Base-by-base conservation (phyloP, 2,329 filamentous ascomycete species). In the Anisogramma anomala region DNA sequence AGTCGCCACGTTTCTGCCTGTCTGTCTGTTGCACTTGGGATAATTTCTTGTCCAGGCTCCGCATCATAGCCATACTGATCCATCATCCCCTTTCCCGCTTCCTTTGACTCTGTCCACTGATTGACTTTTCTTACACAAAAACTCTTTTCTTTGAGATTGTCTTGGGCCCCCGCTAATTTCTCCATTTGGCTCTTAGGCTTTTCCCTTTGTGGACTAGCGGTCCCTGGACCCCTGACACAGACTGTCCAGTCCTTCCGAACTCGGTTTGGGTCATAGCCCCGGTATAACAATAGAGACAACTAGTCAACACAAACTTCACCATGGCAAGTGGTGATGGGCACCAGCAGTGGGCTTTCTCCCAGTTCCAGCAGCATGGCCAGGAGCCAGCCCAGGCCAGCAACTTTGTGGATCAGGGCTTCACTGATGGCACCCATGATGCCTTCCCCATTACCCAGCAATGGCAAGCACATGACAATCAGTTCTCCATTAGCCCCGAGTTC, bases 291-390 rank as follows among this genome's bases (percentile, higher is more conserved):
- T 40, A 35, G 2, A 4, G 9, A 32, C 30, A 17, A 17, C 9
- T 11, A 11, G 7, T 30, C 3, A 25, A 20, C 20, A 25, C 28
- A 14, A 35, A 18, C 14, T 3, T 8, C 6, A 31, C n/a, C 17
- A 47, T 41, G 41, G 38, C 42, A 36, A 47, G 34, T 44, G 45
- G 41, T 35, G 38, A 47, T 30, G 41, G 27, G 26, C 42, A 43
- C 25, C 45, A 47, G 41, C 41, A 39, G 41, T 47, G 45, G 45
- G 45, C 33, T 6, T 47, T 41, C 31, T 28, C 45, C 31, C 41
- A 44, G 10, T 47, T 31, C 13, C 34, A 27, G 10, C 45, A 47
- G 14, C 25, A 30, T 32, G 45, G 41, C 18, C 38, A 43, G 20
- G 45, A 47, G 13, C 8, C 37, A 36, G 34, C 33, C 18, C 45